Evolutionary conservation across 73 alveolate species (phyloP), one percentile per base, ranked within the genome.

Genomic region (Diophrys sp.): DNA sequence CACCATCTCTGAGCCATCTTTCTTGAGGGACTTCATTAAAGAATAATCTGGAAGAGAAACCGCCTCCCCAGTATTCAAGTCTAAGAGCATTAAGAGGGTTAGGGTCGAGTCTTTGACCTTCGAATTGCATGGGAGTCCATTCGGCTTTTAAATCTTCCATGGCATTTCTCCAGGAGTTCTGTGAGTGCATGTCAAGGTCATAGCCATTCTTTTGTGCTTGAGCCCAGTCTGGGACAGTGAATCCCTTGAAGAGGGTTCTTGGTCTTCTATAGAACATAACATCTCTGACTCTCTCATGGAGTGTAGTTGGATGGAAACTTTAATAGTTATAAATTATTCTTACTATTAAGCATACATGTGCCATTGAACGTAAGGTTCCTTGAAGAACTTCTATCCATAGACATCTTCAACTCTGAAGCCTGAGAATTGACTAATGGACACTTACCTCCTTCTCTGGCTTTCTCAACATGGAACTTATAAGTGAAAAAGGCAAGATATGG

Each of bases 141-240:
- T 82, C 90, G 27, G 90, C 54, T 67, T 75, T 74, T 74, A 82
- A 23, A 68, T 82, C 90, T 29, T 82, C 76, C 34, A 82, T 23
- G 31, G 90, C 90, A 33, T 75, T 82, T 0, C 74, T 78, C 90
- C 90, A 82, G 14, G 90, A 84, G 30, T 31, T 0, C 62, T 84
- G 55, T 23, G 90, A 82, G 75, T 82, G 75, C 69, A 31, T 27
- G 67, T 82, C 90, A 34, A 82, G 30, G 32, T 82, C 90, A 75
- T 74, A 82, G 0, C 90, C 90, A 28, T 76, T 11, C 33, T 75
- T 75, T 73, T 82, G 74, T 33, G 82, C 67, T 30, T 82, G 31
- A 24, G 90, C 90, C 90, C 90, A 82, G 67, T 82, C 90, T 44
- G 90, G 90, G 25, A 82, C 90, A 18, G 29, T 82, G 90, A 74